Percentiles rank a stretch among this genome's conserved stretches.
Evolutionary conservation across 352 stramenopile species (phyloP).

Genomic region (Phytopythium boreale): DNA sequence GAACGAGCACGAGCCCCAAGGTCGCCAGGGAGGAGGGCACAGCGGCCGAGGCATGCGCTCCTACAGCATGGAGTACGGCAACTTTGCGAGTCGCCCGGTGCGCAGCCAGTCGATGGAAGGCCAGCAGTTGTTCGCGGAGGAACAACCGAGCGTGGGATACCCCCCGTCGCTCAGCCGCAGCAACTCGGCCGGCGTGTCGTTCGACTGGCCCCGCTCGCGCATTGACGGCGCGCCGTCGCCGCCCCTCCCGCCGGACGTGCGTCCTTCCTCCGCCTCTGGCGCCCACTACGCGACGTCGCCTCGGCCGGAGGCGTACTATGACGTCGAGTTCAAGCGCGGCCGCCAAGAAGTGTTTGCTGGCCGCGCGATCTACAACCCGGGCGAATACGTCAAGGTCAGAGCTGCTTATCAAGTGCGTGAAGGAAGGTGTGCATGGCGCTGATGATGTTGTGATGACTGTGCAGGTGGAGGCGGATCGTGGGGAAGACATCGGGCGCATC

Average conservation of each 20-base stretch:
- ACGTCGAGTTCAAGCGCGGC: conserved; percentile 95
- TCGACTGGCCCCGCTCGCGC: conserved; percentile 59
- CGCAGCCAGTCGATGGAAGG: conserved; percentile 80
- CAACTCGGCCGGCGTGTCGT: conserved; percentile 53
- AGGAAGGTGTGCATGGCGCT: not conserved
- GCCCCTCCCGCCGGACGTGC: conserved; percentile 60
- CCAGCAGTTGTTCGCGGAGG: conserved; percentile 49
- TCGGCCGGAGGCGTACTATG: conserved; percentile 86
- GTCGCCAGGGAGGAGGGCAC: conserved; percentile 26
- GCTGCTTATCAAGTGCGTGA: not conserved
- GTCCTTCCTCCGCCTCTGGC: conserved; percentile 13
- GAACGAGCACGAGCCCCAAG: conserved; percentile 51
- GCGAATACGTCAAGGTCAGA: conserved; percentile 92
- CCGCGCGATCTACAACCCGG: conserved; percentile 82
- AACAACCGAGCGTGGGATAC: conserved; percentile 46
- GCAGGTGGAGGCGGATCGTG: conserved; percentile 96
- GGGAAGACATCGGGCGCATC: conserved; percentile 95
- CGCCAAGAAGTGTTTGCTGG: conserved; percentile 90
- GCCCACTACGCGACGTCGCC: conserved; percentile 44
- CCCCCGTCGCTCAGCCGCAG: conserved; percentile 53
- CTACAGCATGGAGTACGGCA: conserved; percentile 74
- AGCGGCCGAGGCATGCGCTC: conserved; percentile 57
- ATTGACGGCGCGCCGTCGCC: conserved; percentile 40
- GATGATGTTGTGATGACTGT: not conserved
- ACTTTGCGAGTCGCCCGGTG: conserved; percentile 46